These are phyloP conservation scores for Trichoderma cornu-damae DNA, from an alignment of 2,329 filamentous ascomycete genomes.

Conservation along the genomic window DNA sequence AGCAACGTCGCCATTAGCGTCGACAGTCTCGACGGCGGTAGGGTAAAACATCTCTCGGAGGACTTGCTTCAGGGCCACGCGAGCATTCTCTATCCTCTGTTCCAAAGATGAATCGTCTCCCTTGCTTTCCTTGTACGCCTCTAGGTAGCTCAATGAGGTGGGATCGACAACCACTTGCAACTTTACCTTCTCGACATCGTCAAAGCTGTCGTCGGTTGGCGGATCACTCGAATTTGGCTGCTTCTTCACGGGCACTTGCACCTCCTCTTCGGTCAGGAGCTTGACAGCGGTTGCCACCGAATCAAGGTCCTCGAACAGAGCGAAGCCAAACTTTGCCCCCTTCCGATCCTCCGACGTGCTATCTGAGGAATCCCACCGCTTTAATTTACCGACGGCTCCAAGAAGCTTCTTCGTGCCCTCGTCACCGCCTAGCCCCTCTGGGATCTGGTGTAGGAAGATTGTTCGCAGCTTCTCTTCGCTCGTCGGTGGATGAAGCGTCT, in stretches of 20 bases:
- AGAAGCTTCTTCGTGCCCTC: conserved; percentile 75
- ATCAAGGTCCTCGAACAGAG: conserved; percentile 88
- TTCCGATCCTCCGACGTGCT: conserved; percentile 61
- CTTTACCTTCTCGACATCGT: conserved; percentile 62
- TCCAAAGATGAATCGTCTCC: conserved; percentile 60
- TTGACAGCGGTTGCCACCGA: conserved; percentile 81
- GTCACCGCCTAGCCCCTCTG: conserved; percentile 70
- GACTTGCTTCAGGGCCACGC: conserved; percentile 60
- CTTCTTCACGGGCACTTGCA: conserved; percentile 77
- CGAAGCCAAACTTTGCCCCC: conserved; percentile 85
- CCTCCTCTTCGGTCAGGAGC: conserved; percentile 72
- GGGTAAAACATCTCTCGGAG: conserved; percentile 71
- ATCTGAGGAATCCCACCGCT: conserved; percentile 76
- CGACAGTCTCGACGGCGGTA: conserved; percentile 40
- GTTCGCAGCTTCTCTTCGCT: conserved; percentile 88
- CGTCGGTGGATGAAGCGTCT: conserved; percentile 73
- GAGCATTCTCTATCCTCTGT: conserved; percentile 64
- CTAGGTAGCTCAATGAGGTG: conserved; percentile 76
- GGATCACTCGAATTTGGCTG: conserved; percentile 50
- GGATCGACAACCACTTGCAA: conserved; percentile 75
- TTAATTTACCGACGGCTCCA: conserved; percentile 68
- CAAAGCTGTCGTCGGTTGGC: conserved; percentile 40
- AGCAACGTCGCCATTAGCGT: conserved; percentile 60
- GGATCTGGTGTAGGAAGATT: conserved; percentile 83
- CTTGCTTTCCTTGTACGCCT: conserved; percentile 66